Conservation (phyloP, 2,329 filamentous ascomycete genomes). For the Colletotrichum endophyticum region DNA sequence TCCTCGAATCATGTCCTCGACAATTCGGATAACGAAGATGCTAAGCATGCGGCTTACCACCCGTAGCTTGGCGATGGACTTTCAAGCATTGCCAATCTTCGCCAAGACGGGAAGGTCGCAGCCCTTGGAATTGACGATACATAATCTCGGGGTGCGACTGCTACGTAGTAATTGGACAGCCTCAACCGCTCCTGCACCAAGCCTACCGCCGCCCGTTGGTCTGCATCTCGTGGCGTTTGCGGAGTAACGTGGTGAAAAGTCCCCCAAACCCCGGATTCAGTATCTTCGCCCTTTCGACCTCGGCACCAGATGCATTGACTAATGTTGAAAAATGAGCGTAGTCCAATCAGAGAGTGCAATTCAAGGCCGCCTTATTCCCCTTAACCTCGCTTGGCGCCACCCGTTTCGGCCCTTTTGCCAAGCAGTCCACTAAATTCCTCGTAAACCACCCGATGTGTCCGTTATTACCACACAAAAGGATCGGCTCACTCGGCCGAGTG, state of each 20-base stretch:
- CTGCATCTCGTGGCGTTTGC: background rate
- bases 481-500: conserved; percentile 17
- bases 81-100: background rate
- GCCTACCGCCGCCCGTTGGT: background rate
- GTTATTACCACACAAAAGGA: background rate
- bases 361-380: conserved; percentile 15
- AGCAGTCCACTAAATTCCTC: background rate
- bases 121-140: background rate
- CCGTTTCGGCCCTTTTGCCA: conserved; percentile 20
- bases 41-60: background rate
- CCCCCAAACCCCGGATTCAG: background rate
- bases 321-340: background rate
- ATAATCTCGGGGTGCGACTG: background rate
- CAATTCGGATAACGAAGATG: background rate
- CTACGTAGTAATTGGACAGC: background rate
- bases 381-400: conserved; percentile 17
- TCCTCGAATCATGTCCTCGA: background rate
- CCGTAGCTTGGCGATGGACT: background rate
- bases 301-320: conserved; percentile 6
- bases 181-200: background rate
- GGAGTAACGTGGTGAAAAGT: background rate
- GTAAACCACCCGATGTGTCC: conserved; percentile 3
- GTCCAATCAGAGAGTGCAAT: background rate
- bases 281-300: background rate
- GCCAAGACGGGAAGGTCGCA: background rate